A percentile compares a stretch with the other conserved stretches of the same genome.
Evolutionary conservation across 768 basidiomycete species (phyloP).

Genomic region (Royoungia palumana): DNA sequence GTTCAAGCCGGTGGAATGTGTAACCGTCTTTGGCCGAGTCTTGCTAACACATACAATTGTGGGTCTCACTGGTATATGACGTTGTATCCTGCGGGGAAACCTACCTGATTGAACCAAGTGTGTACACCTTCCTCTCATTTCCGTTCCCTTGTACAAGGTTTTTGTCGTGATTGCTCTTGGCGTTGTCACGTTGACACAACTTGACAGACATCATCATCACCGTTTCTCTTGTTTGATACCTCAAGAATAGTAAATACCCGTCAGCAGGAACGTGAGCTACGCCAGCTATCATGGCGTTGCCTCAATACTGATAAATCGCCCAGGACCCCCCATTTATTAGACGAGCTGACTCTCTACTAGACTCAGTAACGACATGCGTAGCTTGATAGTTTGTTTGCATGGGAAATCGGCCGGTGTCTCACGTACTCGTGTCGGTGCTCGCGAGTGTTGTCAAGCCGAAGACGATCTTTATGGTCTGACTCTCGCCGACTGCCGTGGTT

Average conservation of each 20-base stretch:
- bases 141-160: background rate
- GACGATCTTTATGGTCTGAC: background rate
- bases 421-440: slow-evolving; percentile 5
- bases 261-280: slow-evolving; percentile 5
- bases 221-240: slow-evolving; percentile 8
- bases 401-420: background rate
- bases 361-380: slow-evolving; percentile 15
- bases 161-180: slow-evolving; percentile 10
- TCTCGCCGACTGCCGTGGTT: slow-evolving; percentile 6
- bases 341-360: slow-evolving; percentile 8
- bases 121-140: background rate
- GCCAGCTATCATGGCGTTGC: background rate
- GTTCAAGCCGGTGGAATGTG: slow-evolving; percentile 8
- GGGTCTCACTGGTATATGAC: slow-evolving; percentile 4
- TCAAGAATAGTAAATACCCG: slow-evolving; percentile 1
- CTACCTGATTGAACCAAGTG: slow-evolving; percentile 5
- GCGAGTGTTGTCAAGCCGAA: slow-evolving; percentile 1
- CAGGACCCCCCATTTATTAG: slow-evolving; percentile 8
- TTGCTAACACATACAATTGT: background rate
- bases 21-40: background rate
- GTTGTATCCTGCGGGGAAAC: background rate
- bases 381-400: too few relatives aligned
- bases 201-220: slow-evolving; percentile 17
- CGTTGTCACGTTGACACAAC: slow-evolving; percentile 14
- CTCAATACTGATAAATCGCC: background rate